Conservation (phyloP, 1,139 yeast species). For the Geotrichum australiense region DNA sequence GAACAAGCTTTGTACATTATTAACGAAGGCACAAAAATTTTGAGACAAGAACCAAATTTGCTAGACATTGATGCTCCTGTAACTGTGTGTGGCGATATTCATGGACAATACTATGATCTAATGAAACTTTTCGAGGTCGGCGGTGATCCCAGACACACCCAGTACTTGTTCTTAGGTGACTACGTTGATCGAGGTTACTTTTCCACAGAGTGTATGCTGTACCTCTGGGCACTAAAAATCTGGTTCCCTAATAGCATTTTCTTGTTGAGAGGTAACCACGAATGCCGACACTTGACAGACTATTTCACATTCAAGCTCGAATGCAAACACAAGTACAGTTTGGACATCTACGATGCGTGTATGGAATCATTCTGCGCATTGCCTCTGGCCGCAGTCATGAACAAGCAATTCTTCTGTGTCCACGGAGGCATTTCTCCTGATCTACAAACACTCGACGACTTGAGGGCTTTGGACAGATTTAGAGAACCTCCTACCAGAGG, state of each 20-base stretch:
- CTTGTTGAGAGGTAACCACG: constrained; percentile 92
- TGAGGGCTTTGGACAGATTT: constrained; percentile 67
- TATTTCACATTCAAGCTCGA: constrained; percentile 91
- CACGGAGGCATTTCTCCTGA: constrained; percentile 98
- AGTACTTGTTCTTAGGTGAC: constrained; percentile 86
- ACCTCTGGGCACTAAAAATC: constrained; percentile 73
- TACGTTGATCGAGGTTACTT: constrained; percentile 94
- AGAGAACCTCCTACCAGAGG: constrained; percentile 93
- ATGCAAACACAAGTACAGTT: constrained; percentile 77
- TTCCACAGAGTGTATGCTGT: constrained; percentile 80
- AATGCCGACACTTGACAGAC: constrained; percentile 87
- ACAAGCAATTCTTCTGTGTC: constrained; percentile 90
- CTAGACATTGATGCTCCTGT: constrained; percentile 85
- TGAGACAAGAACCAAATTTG: constrained; percentile 70
- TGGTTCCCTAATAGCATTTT: constrained; percentile 71
- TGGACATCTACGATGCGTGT: constrained; percentile 63
- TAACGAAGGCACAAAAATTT: constrained; percentile 57
- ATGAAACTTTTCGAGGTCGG: constrained; percentile 92
- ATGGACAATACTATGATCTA: constrained; percentile 89
- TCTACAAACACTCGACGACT: constrained; percentile 60
- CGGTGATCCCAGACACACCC: constrained; percentile 72
- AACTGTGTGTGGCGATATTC: constrained; percentile 94
- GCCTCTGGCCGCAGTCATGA: constrained; percentile 92
- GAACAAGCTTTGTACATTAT: constrained; percentile 68
- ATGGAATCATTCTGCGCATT: constrained; percentile 76